Conservation (phyloP, 2,329 filamentous ascomycete genomes). For the Trichophyton verrucosum region DNA sequence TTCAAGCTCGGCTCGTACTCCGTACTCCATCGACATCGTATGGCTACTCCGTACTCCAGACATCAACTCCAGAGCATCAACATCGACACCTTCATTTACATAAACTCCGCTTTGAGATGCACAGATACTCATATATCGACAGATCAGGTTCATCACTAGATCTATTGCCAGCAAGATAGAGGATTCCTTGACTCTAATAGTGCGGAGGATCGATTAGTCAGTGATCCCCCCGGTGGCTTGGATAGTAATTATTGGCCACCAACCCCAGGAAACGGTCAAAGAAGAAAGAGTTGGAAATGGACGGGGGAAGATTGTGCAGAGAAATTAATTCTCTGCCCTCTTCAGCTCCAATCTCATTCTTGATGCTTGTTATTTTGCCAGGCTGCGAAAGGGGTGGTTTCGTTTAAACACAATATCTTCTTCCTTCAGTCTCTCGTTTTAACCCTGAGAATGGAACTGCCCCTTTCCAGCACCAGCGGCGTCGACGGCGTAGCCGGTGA, state of each 20-base stretch:
- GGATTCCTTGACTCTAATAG: background rate
- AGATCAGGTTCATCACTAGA: background rate
- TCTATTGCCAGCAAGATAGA: background rate
- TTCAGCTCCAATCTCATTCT: background rate
- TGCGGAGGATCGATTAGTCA: conserved; percentile 1
- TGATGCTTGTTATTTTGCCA: background rate
- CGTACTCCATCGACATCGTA: no score
- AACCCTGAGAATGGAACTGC: background rate
- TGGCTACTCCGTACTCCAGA: no score
- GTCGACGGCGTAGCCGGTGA: background rate
- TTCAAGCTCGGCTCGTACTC: background rate
- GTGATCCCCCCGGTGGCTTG: background rate
- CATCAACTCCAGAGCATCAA: no score
- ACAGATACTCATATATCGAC: background rate
- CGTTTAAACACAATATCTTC: background rate
- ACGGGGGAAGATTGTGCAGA: background rate
- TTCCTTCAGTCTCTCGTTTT: background rate
- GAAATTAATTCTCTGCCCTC: background rate
- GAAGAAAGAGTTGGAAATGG: background rate
- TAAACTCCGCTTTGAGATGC: no score
- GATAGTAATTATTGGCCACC: background rate
- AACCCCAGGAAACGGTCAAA: background rate
- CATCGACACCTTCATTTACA: no score
- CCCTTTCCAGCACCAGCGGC: background rate
- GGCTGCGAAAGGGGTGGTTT: background rate